These are phyloP conservation scores for Argentina anserina DNA, from an alignment of 306 rosid species.

Conservation along the genomic window DNA sequence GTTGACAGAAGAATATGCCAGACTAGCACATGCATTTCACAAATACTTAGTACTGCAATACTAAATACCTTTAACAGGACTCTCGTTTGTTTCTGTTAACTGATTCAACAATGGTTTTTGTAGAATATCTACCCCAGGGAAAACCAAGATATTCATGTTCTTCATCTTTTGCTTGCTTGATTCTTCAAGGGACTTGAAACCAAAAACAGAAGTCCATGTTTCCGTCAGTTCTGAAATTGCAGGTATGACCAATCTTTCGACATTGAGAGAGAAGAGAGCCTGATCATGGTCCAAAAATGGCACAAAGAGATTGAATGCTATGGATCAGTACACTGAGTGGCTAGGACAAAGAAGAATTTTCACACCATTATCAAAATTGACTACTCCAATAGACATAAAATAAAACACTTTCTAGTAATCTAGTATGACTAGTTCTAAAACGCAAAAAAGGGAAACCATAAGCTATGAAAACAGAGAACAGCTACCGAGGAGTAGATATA, in stretches of 20 bases:
- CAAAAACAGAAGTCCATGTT: conserved; percentile 87
- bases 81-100: conserved; percentile 27
- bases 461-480: too few species aligned
- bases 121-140: conserved; percentile 77
- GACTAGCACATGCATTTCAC: too few species aligned
- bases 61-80: conserved; percentile 8
- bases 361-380: neutral
- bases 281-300: conserved; percentile 24
- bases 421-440: neutral
- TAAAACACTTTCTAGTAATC: neutral
- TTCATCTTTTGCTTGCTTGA: conserved; percentile 50
- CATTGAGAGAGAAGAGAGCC: conserved; percentile 74
- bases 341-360: conserved; percentile 2
- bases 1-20: conserved; percentile 9
- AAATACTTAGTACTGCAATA: neutral
- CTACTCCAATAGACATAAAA: neutral
- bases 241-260: conserved; percentile 83
- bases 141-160: conserved; percentile 69
- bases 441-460: neutral
- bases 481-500: neutral
- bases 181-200: conserved; percentile 64
- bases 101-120: conserved; percentile 54
- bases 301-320: conserved; percentile 15
- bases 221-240: conserved; percentile 74
- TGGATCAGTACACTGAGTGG: conserved; percentile 26